A percentile compares a stretch with the other conserved stretches of the same genome.
Conservation (phyloP, 2,329 filamentous ascomycete species). For the Fusarium caatingaense region DNA sequence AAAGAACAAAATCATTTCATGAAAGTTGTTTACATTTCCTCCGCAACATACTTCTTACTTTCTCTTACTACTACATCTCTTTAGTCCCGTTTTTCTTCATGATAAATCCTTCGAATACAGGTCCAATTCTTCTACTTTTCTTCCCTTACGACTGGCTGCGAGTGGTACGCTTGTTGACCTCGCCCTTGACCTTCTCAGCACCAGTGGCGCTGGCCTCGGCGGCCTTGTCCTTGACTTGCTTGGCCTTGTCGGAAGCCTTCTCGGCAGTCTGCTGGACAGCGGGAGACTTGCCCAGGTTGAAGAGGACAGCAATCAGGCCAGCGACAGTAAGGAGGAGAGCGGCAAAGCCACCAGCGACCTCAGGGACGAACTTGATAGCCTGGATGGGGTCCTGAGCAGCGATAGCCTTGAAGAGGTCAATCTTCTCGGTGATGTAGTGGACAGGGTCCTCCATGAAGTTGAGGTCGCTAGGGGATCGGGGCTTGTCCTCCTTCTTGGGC, state of each 20-base stretch:
- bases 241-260: conserved; percentile 75
- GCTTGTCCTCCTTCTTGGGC: conserved; percentile 76
- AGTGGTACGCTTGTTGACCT: conserved; percentile 71
- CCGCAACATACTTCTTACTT: conserved; percentile 17
- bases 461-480: conserved; percentile 79
- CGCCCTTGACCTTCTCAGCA: conserved; percentile 80
- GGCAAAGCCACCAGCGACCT: conserved; percentile 84
- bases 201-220: conserved; percentile 68
- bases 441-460: conserved; percentile 93
- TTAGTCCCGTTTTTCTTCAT: conserved; percentile 16
- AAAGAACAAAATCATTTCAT: conserved; percentile 27
- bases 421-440: conserved; percentile 88
- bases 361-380: conserved; percentile 89
- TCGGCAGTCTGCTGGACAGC: conserved; percentile 78
- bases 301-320: conserved; percentile 74
- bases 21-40: conserved; percentile 38
- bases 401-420: conserved; percentile 89
- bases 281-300: conserved; percentile 73
- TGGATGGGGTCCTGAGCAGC: conserved; percentile 83
- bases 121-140: background rate
- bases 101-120: conserved; percentile 8
- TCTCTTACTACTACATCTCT: conserved; percentile 14
- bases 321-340: conserved; percentile 77
- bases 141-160: conserved; percentile 64
- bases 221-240: conserved; percentile 76